Evolutionary conservation across 1,284 basidiomycete species (phyloP).

Genomic region (Cryptococcus sp.): DNA sequence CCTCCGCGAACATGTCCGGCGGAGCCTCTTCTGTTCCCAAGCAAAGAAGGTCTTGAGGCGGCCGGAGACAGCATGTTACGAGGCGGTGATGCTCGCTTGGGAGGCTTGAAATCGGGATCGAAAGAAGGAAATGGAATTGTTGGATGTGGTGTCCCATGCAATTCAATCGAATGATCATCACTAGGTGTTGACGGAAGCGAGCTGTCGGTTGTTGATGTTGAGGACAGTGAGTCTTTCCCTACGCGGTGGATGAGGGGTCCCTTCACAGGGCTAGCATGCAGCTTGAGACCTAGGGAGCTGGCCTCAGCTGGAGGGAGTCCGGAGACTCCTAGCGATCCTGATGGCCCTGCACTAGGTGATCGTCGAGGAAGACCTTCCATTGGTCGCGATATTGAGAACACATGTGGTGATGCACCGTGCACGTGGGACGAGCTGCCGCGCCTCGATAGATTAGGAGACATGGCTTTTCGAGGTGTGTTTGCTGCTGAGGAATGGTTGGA

Average conservation of each 20-base stretch:
- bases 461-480: conserved; percentile 27
- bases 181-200: conserved; percentile 33
- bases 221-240: conserved; percentile 28
- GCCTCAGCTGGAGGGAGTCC: conserved; percentile 31
- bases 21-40: conserved; percentile 17
- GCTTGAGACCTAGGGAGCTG: conserved; percentile 32
- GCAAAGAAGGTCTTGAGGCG: conserved; percentile 16
- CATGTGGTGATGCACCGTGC: too few relatives aligned
- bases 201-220: conserved; percentile 32
- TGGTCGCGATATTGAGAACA: conserved; percentile 28
- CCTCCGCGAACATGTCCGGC: conserved; percentile 23
- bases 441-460: conserved; percentile 28
- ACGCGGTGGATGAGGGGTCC: conserved; percentile 19
- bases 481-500: conserved; percentile 26
- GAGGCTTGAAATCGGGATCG: conserved; percentile 23
- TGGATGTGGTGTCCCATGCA: background rate
- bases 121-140: conserved; percentile 33
- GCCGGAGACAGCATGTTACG: conserved; percentile 13
- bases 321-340: conserved; percentile 12
- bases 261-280: conserved; percentile 36
- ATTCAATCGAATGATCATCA: conserved; percentile 13
- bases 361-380: conserved; percentile 40
- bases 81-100: conserved; percentile 8
- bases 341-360: conserved; percentile 6
- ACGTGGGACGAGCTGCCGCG: conserved; percentile 14